Conservation (phyloP, 805 yeast species). For the Yarrowia keelungensis region DNA sequence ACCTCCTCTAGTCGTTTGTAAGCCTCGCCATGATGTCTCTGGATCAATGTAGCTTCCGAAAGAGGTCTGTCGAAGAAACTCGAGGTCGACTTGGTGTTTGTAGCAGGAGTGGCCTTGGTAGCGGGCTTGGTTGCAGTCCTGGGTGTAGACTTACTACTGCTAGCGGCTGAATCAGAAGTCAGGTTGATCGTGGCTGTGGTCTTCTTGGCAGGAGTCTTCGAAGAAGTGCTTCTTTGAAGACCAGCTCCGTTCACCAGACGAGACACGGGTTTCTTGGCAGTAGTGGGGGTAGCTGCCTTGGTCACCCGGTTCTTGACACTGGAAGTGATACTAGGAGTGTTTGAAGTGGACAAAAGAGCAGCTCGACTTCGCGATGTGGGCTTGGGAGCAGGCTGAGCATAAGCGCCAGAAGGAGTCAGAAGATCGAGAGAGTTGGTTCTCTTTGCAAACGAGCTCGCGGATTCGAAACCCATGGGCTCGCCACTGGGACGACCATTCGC, state of each 20-base stretch:
- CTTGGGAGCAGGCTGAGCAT: constrained; percentile 2
- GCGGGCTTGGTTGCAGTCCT: background rate
- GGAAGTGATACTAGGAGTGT: background rate
- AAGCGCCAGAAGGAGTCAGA: background rate
- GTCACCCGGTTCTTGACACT: constrained; percentile 6
- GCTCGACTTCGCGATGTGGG: constrained; percentile 22
- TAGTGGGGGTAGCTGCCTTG: background rate
- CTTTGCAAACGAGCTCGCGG: constrained; percentile 4
- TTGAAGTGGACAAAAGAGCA: background rate
- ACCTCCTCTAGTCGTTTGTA: constrained; percentile 1
- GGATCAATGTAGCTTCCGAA: background rate
- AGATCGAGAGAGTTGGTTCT: constrained; percentile 20
- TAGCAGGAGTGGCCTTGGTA: background rate
- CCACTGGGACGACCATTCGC: background rate
- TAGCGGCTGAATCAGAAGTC: constrained; percentile 2
- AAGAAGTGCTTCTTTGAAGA: background rate
- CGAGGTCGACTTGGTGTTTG: constrained; percentile 12
- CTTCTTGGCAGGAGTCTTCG: background rate
- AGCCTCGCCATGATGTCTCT: constrained; percentile 8
- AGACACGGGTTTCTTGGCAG: constrained; percentile 7
- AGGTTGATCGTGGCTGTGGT: constrained; percentile 7
- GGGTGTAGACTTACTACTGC: background rate
- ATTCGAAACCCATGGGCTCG: constrained; percentile 16
- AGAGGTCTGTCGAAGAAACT: constrained; percentile 18
- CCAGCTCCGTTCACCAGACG: constrained; percentile 3